Base-by-base conservation (phyloP, 257 asterid genomes). In the Nicotiana sylvestris region DNA sequence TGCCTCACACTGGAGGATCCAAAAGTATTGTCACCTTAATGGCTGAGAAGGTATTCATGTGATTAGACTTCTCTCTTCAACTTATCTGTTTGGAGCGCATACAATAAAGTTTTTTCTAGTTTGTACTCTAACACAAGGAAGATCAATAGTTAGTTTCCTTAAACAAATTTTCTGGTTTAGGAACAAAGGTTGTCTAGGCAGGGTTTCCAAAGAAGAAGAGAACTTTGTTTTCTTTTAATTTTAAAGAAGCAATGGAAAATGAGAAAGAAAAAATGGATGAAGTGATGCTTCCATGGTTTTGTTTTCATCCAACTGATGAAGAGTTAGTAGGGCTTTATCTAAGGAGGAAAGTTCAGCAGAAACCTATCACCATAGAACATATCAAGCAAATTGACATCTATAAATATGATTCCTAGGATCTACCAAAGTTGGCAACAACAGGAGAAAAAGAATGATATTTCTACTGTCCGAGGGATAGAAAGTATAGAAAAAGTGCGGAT, bases 401-500 rank as follows among this genome's bases (percentile, higher is more conserved):
- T 86, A 96, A 96, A 80, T 94, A 84, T 84, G 97, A 94, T 86
- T 98, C 99, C 27, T 96, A 98, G 98, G 99, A 96, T 88, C 21
- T 21, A 87, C 99, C 98, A 84, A 92, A 91, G 87, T 60, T 93
- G 86, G 98, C 98, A 25, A 85, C 91, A n/a, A 84, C 89, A 0
- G 98, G 98, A 66, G 98, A 95, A 67, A 95, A 91, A 70, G 98
- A 95, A 84, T 95, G 98, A 97, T 95, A 95, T 43, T 95, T 95
- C 81, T 95, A 88, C 83, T 92, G 21, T 21, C 21, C 21, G 21
- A 21, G 21, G 21, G 21, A 21, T 21, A 21, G 21, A 21, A 21
- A 21, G 97, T 95, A 95, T 55, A 88, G 95, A 72, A 93, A 95
- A 87, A 95, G 99, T 29, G 84, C 93, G 21, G 21, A 21, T 21